phyloP scores from a whole-genome alignment of 305 asterid species.

The Striga hermonthica region DNA sequence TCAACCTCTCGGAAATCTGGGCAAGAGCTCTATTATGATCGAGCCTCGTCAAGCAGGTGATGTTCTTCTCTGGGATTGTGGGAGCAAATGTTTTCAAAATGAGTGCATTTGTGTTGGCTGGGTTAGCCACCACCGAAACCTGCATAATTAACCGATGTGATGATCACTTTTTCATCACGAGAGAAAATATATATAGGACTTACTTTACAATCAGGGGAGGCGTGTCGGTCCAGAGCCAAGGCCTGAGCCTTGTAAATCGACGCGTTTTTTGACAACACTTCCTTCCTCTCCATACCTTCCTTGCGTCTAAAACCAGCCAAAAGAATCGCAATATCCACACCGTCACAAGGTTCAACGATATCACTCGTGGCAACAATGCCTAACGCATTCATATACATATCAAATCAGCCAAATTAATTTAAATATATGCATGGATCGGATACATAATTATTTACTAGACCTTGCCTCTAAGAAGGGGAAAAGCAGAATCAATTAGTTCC shows the following conservation, averaged over 20 bases:
- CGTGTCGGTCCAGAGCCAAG: slow-evolving; percentile 70
- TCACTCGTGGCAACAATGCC: slow-evolving; percentile 79
- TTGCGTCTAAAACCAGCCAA: slow-evolving; percentile 67
- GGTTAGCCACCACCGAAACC: slow-evolving; percentile 91
- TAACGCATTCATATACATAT: slow-evolving; percentile 22
- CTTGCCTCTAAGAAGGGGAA: slow-evolving; percentile 78
- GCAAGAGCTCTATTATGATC: slow-evolving; percentile 86
- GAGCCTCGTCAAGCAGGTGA: slow-evolving; percentile 81
- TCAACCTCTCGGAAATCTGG: slow-evolving; percentile 58
- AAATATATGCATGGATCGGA: too few species aligned
- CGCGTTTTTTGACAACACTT: slow-evolving; percentile 67
- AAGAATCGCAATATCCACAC: slow-evolving; percentile 64
- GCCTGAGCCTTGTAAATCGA: slow-evolving; percentile 81
- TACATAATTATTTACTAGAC: background rate
- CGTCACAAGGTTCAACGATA: slow-evolving; percentile 64
- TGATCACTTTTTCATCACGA: background rate
- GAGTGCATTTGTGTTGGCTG: slow-evolving; percentile 86
- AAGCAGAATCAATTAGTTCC: slow-evolving; percentile 84
- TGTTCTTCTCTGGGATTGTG: slow-evolving; percentile 66
- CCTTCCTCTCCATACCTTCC: slow-evolving; percentile 92
- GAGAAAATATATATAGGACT: background rate
- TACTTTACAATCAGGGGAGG: slow-evolving; percentile 80
- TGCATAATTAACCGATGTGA: too few species aligned
- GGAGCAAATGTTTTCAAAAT: slow-evolving; percentile 76
- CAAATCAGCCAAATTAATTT: too few species aligned